Evolutionary conservation across 2,329 filamentous ascomycete species (phyloP).

Genomic region (Scytalidium lignicola): DNA sequence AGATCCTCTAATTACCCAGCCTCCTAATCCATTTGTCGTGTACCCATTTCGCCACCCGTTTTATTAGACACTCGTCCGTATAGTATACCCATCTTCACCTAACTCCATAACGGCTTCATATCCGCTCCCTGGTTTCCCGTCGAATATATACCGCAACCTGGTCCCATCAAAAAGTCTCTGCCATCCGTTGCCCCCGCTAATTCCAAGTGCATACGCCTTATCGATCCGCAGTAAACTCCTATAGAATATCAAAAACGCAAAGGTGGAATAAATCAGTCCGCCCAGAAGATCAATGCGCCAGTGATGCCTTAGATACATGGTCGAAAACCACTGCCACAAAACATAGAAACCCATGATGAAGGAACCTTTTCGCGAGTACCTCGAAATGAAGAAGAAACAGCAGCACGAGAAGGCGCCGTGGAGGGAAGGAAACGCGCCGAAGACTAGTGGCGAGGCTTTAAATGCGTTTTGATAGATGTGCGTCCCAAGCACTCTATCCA

Average conservation of each 20-base stretch:
- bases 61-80: slow-evolving; percentile 4
- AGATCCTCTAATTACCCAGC: too few species aligned
- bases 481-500: slow-evolving; percentile 80
- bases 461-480: slow-evolving; percentile 91
- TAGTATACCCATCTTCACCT: slow-evolving; percentile 6
- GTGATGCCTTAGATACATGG: slow-evolving; percentile 95
- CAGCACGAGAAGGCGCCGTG: slow-evolving; percentile 94
- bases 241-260: slow-evolving; percentile 58
- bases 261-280: slow-evolving; percentile 70
- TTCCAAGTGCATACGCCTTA: slow-evolving; percentile 19
- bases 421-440: slow-evolving; percentile 87
- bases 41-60: too few species aligned
- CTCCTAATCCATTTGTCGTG: too few species aligned
- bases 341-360: slow-evolving; percentile 69
- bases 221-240: slow-evolving; percentile 20
- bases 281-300: slow-evolving; percentile 88
- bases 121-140: slow-evolving; percentile 12
- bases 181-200: slow-evolving; percentile 23
- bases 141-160: slow-evolving; percentile 18
- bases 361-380: slow-evolving; percentile 48
- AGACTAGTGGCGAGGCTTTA: slow-evolving; percentile 82
- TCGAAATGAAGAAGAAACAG: slow-evolving; percentile 69
- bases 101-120: slow-evolving; percentile 13
- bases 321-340: slow-evolving; percentile 93
- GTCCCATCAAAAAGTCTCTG: slow-evolving; percentile 22